phyloP scores from a whole-genome alignment of 208 protist genomes.

The Crithidia thermophila region DNA sequence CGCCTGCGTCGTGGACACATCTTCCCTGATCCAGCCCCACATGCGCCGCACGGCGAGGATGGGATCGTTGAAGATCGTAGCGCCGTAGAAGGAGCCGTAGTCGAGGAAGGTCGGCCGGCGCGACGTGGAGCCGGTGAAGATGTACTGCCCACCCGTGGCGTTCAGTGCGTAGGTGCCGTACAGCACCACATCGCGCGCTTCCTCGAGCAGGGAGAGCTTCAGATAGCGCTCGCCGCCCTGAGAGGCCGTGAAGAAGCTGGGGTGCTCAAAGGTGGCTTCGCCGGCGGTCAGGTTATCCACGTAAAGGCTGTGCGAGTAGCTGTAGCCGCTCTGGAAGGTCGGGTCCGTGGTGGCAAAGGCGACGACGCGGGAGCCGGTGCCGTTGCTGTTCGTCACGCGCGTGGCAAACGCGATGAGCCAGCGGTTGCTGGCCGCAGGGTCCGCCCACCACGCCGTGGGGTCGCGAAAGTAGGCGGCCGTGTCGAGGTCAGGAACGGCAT shows the following conservation, averaged over 20 bases:
- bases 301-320: constrained; percentile 40
- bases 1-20: constrained; percentile 1
- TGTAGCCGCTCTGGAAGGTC: constrained; percentile 35
- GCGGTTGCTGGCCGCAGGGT: constrained; percentile 19
- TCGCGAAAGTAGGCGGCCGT: constrained; percentile 32
- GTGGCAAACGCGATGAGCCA: constrained; percentile 43
- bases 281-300: constrained; percentile 20
- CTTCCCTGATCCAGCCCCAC: constrained; percentile 22
- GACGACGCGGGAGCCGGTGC: constrained; percentile 22
- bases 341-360: constrained; percentile 36
- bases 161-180: constrained; percentile 21
- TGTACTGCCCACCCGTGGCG: not conserved
- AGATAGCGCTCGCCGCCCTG: constrained; percentile 10
- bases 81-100: constrained; percentile 24
- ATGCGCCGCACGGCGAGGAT: constrained; percentile 14
- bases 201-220: constrained; percentile 28
- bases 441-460: constrained; percentile 42
- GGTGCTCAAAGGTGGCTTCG: constrained; percentile 21
- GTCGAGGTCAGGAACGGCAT: constrained; percentile 22
- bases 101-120: constrained; percentile 19
- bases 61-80: constrained; percentile 38
- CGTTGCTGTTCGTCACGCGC: constrained; percentile 17
- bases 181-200: constrained; percentile 20
- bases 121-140: constrained; percentile 3
- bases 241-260: constrained; percentile 31